Conservation (phyloP, 495 filamentous ascomycete species). For the Penicillium coffeae region DNA sequence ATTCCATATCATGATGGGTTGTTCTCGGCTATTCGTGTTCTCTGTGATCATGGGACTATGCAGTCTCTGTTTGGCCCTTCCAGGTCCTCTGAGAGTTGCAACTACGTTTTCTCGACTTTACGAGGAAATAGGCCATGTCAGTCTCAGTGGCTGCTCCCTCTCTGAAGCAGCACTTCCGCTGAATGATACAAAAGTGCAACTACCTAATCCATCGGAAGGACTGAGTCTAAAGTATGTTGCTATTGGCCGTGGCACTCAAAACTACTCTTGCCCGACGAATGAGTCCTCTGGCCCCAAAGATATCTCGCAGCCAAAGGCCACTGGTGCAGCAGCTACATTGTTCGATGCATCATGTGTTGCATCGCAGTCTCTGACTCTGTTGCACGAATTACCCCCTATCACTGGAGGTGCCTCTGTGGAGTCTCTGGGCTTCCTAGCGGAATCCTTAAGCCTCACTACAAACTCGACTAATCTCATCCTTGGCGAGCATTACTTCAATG, state of each 20-base stretch:
- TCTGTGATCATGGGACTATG: slow-evolving; percentile 1
- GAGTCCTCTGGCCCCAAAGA: slow-evolving; percentile 1
- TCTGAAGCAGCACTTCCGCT: slow-evolving; percentile 16
- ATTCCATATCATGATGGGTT: too few relatives aligned
- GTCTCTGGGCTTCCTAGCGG: slow-evolving; percentile 26
- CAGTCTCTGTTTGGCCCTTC: slow-evolving; percentile 4
- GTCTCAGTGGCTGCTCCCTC: slow-evolving; percentile 29
- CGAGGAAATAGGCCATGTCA: slow-evolving; percentile 17
- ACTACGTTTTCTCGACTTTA: slow-evolving; percentile 18
- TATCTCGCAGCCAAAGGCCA: slow-evolving; percentile 22
- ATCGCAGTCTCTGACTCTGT: slow-evolving; percentile 18
- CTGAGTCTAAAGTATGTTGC: slow-evolving; percentile 58
- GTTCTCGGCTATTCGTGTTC: not conserved
- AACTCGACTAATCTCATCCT: slow-evolving; percentile 37
- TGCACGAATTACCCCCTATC: slow-evolving; percentile 33
- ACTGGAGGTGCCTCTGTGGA: slow-evolving; percentile 38
- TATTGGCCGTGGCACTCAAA: slow-evolving; percentile 71
- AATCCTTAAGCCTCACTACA: slow-evolving; percentile 16
- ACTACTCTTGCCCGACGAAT: slow-evolving; percentile 71
- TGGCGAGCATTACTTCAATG: slow-evolving; percentile 66
- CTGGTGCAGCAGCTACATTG: slow-evolving; percentile 64
- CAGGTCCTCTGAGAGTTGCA: slow-evolving; percentile 17
- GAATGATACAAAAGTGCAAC: slow-evolving; percentile 18
- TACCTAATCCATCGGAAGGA: slow-evolving; percentile 43
- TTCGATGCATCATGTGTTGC: slow-evolving; percentile 56